phyloP scores from a whole-genome alignment of 2,329 filamentous ascomycete genomes.

The Monilinia aucupariae region DNA sequence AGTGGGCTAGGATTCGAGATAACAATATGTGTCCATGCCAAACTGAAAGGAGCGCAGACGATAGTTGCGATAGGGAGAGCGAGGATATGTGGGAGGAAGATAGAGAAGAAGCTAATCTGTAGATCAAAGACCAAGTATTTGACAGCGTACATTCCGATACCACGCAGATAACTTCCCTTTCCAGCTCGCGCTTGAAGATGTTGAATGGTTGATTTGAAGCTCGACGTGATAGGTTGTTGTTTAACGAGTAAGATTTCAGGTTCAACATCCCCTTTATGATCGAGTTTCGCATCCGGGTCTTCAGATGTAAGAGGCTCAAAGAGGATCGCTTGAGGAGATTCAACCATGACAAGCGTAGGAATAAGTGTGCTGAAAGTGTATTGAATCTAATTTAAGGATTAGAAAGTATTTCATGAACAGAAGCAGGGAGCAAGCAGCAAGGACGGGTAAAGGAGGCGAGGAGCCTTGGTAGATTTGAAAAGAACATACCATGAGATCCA shows the following conservation, averaged over 20 bases:
- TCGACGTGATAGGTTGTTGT: slow-evolving; percentile 55
- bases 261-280: slow-evolving; percentile 33
- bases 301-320: slow-evolving; percentile 40
- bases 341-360: slow-evolving; percentile 58
- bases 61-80: slow-evolving; percentile 54
- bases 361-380: slow-evolving; percentile 59
- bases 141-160: slow-evolving; percentile 48
- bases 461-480: background rate
- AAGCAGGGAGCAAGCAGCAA: background rate
- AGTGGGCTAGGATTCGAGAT: slow-evolving; percentile 63
- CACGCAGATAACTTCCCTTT: slow-evolving; percentile 63
- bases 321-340: slow-evolving; percentile 48
- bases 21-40: slow-evolving; percentile 81
- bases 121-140: slow-evolving; percentile 39
- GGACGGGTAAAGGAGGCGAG: background rate
- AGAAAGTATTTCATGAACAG: slow-evolving; percentile 1
- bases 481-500: slow-evolving; percentile 22
- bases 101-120: slow-evolving; percentile 37
- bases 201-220: slow-evolving; percentile 50
- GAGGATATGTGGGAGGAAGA: slow-evolving; percentile 41
- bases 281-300: slow-evolving; percentile 33
- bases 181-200: slow-evolving; percentile 62
- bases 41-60: slow-evolving; percentile 60
- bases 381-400: slow-evolving; percentile 34
- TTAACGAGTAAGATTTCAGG: slow-evolving; percentile 43